Conservation (phyloP, 2,329 filamentous ascomycete species). For the Reticulascus tulasneorum region DNA sequence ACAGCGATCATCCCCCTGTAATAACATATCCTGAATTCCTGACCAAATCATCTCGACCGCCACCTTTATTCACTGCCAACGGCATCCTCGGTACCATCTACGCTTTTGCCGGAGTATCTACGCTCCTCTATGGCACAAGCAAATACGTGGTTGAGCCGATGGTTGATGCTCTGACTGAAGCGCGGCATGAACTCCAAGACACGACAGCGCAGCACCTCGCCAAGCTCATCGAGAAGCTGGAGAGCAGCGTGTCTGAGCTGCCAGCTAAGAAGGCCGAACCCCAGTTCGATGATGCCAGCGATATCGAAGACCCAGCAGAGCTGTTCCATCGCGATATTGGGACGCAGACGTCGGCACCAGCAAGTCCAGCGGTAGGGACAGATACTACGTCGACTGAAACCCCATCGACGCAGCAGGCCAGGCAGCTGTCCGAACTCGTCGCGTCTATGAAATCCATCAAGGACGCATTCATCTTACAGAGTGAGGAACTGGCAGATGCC, state of each 20-base stretch:
- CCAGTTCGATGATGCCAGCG: slow-evolving; percentile 29
- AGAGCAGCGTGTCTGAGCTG: slow-evolving; percentile 57
- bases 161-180: slow-evolving; percentile 47
- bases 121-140: slow-evolving; percentile 66
- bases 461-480: slow-evolving; percentile 38
- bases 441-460: slow-evolving; percentile 38
- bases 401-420: slow-evolving; percentile 33
- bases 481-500: slow-evolving; percentile 46
- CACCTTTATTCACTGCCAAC: slow-evolving; percentile 59
- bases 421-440: slow-evolving; percentile 38
- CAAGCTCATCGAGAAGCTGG: slow-evolving; percentile 46
- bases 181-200: slow-evolving; percentile 49
- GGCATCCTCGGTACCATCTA: slow-evolving; percentile 58
- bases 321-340: slow-evolving; percentile 79
- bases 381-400: slow-evolving; percentile 17
- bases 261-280: slow-evolving; percentile 32
- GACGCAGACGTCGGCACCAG: slow-evolving; percentile 62
- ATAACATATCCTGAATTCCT: slow-evolving; percentile 70
- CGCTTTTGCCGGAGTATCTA: slow-evolving; percentile 53
- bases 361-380: slow-evolving; percentile 7
- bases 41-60: slow-evolving; percentile 49
- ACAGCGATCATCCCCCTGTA: slow-evolving; percentile 52
- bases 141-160: slow-evolving; percentile 65
- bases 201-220: slow-evolving; percentile 43
- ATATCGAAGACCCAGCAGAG: slow-evolving; percentile 65